phyloP scores from a whole-genome alignment of 2,329 filamentous ascomycete species.

The Fusarium bulbicola region DNA sequence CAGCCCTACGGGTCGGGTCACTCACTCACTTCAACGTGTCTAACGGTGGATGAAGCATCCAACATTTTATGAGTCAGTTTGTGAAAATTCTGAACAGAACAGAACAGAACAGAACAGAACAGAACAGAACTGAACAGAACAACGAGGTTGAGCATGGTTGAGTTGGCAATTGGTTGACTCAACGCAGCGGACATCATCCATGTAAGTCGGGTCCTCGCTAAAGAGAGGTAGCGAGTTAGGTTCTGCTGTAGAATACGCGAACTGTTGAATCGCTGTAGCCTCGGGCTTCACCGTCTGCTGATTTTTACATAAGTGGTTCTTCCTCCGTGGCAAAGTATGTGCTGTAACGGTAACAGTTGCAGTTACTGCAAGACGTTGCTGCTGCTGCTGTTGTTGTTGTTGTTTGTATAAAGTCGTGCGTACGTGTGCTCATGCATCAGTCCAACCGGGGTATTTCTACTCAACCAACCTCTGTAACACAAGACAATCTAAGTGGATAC shows the following conservation, averaged over 20 bases:
- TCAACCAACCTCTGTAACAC: not conserved
- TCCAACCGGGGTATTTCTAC: not conserved
- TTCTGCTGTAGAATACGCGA: not conserved
- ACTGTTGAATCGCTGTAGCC: not conserved
- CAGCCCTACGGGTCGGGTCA: slow-evolving; percentile 9
- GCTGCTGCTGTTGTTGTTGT: not conserved
- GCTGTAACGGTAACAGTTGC: not conserved
- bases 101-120: too few relatives aligned
- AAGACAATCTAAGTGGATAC: not conserved
- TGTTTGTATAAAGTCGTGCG: not conserved
- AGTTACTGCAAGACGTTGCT: not conserved
- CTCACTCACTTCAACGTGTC: not conserved
- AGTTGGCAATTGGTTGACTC: slow-evolving; percentile 5
- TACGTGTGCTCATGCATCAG: not conserved
- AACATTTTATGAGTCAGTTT: not conserved
- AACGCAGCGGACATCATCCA: slow-evolving; percentile 3
- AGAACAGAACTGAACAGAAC: not conserved
- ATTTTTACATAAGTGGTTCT: slow-evolving; percentile 12
- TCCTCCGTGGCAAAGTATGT: not conserved
- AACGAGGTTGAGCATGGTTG: not conserved
- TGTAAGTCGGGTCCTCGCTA: slow-evolving; percentile 12
- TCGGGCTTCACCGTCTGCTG: slow-evolving; percentile 15
- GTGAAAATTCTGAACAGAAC: not conserved
- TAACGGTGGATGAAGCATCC: not conserved
- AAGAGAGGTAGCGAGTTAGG: not conserved